These are phyloP conservation scores for Anthracocystis panici-leucophaei DNA, from an alignment of 1,284 basidiomycete genomes.

Conservation along the genomic window DNA sequence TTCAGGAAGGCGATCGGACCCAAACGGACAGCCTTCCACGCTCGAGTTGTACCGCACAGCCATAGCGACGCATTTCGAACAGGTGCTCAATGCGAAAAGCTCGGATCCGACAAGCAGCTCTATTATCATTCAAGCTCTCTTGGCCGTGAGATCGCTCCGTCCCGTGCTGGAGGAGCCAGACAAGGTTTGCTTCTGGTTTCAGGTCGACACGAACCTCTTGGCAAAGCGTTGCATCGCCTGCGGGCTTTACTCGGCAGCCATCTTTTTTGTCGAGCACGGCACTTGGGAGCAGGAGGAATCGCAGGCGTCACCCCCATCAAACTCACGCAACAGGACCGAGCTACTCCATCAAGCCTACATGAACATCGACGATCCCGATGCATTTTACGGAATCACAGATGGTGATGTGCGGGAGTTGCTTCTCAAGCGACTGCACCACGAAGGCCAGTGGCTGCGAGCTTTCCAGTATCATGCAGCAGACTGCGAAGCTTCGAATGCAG, in stretches of 20 bases:
- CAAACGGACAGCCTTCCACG: not conserved
- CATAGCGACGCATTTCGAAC: slow-evolving; percentile 63
- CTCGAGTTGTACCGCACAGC: slow-evolving; percentile 14
- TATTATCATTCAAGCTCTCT: slow-evolving; percentile 80
- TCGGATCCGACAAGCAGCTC: slow-evolving; percentile 74
- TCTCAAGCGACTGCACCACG: slow-evolving; percentile 87
- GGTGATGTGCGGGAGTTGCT: slow-evolving; percentile 83
- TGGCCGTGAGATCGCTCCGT: slow-evolving; percentile 82
- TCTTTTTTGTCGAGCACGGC: slow-evolving; percentile 88
- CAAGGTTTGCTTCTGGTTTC: slow-evolving; percentile 83
- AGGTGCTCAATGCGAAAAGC: slow-evolving; percentile 73
- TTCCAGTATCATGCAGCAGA: slow-evolving; percentile 89
- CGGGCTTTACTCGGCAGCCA: slow-evolving; percentile 85
- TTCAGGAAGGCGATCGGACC: slow-evolving; percentile 7
- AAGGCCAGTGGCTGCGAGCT: slow-evolving; percentile 89
- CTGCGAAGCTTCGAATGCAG: slow-evolving; percentile 73
- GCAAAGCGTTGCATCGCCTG: slow-evolving; percentile 81
- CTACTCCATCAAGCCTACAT: slow-evolving; percentile 90
- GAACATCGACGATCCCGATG: slow-evolving; percentile 95
- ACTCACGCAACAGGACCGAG: slow-evolving; percentile 19
- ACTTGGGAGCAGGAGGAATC: slow-evolving; percentile 73
- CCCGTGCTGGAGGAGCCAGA: slow-evolving; percentile 66
- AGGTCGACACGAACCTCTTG: slow-evolving; percentile 80
- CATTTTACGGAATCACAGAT: slow-evolving; percentile 89
- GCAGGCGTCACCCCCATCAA: slow-evolving; percentile 4